phyloP scores from a whole-genome alignment of 768 basidiomycete species.

The Macrocybe gigantea region DNA sequence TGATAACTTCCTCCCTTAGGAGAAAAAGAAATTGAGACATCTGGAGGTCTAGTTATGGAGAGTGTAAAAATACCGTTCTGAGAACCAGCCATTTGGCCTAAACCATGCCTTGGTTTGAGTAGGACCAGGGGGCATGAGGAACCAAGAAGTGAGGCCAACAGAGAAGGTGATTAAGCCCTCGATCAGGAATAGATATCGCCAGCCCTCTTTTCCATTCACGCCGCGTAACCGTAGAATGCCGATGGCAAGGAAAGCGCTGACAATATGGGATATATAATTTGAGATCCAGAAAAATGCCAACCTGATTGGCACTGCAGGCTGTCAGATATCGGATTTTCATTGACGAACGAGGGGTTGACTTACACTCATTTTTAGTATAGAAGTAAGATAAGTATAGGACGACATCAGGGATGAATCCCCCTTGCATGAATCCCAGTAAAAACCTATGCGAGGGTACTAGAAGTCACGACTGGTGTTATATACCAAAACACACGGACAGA shows the following conservation, averaged over 20 bases:
- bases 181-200: conserved; percentile 55
- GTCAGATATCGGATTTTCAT: too few relatives aligned
- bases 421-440: conserved; percentile 55
- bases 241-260: conserved; percentile 59
- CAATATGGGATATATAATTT: conserved; percentile 46
- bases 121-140: conserved; percentile 56
- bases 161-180: conserved; percentile 46
- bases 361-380: conserved; percentile 53
- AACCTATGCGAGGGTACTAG: conserved; percentile 23
- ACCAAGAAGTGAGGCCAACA: conserved; percentile 46
- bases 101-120: conserved; percentile 59
- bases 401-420: conserved; percentile 60
- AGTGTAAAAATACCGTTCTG: conserved; percentile 33
- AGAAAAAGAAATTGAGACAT: not conserved
- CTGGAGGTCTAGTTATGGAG: not conserved
- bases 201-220: conserved; percentile 45
- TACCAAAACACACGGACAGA: conserved; percentile 8
- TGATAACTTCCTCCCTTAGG: conserved; percentile 52
- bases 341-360: conserved; percentile 12
- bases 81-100: conserved; percentile 63
- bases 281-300: conserved; percentile 68
- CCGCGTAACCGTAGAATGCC: conserved; percentile 54
- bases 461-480: too few relatives aligned
- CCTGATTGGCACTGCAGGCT: conserved; percentile 48
- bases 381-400: conserved; percentile 64